Conservation (phyloP, 2,329 filamentous ascomycete genomes). For the Ceratocystiopsis minuta region DNA sequence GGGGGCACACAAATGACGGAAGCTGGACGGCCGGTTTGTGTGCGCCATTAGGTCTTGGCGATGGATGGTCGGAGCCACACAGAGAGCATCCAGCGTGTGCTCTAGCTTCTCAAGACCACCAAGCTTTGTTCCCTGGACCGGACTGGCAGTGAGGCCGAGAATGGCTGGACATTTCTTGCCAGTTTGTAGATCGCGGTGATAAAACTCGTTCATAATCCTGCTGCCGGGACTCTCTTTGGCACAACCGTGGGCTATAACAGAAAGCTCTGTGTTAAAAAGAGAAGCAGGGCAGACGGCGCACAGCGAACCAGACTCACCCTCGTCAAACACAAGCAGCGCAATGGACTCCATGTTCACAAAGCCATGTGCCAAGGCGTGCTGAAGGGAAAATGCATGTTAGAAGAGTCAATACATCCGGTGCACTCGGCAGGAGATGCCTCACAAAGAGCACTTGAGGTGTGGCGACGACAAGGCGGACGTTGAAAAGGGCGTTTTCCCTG, state of each 20-base stretch:
- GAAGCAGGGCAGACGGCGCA: too few relatives aligned
- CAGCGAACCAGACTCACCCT: constrained; percentile 43
- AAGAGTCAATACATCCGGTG: too few relatives aligned
- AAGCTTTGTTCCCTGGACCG: constrained; percentile 42
- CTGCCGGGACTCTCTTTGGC: constrained; percentile 43
- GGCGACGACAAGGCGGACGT: constrained; percentile 56
- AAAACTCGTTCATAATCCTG: constrained; percentile 56
- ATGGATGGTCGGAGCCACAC: constrained; percentile 49
- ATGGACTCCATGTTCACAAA: constrained; percentile 50
- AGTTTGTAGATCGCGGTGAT: constrained; percentile 29
- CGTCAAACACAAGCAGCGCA: constrained; percentile 62
- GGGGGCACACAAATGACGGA: constrained; percentile 22
- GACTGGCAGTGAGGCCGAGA: constrained; percentile 67
- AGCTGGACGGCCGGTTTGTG: constrained; percentile 47
- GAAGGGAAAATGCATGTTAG: background rate
- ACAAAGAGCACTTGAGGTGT: constrained; percentile 52
- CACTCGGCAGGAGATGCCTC: background rate
- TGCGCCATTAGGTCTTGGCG: constrained; percentile 50
- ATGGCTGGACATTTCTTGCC: constrained; percentile 40
- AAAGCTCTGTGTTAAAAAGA: too few relatives aligned
- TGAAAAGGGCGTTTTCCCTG: constrained; percentile 44
- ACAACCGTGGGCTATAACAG: constrained; percentile 52
- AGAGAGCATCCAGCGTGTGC: constrained; percentile 48
- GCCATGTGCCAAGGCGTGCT: constrained; percentile 53
- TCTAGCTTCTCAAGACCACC: constrained; percentile 45